These are phyloP conservation scores for Naganishia sp. DNA, from an alignment of 1,284 basidiomycete genomes.

Conservation along the genomic window DNA sequence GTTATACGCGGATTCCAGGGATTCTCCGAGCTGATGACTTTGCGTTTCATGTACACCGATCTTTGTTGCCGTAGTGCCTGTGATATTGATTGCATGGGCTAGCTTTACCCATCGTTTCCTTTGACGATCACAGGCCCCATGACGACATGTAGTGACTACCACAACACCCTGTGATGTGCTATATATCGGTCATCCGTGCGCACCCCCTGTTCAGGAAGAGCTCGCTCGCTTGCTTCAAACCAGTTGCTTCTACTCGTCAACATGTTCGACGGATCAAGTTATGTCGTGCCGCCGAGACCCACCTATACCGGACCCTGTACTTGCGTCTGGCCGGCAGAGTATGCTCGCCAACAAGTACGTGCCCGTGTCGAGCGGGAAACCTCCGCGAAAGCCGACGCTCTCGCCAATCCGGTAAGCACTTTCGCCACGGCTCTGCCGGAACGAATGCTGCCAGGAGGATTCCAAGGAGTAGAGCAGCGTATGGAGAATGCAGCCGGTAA, in stretches of 20 bases:
- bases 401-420: constrained; percentile 14
- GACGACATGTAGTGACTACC: background rate
- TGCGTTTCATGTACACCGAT: background rate
- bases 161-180: no score
- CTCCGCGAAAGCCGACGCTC: constrained; percentile 20
- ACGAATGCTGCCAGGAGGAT: constrained; percentile 13
- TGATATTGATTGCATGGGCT: no score
- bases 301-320: constrained; percentile 25
- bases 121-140: background rate
- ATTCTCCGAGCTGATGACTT: no score
- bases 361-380: constrained; percentile 11
- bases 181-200: no score
- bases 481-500: constrained; percentile 15
- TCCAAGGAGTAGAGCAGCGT: constrained; percentile 19
- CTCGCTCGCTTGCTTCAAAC: background rate
- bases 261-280: constrained; percentile 14
- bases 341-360: constrained; percentile 20
- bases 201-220: background rate
- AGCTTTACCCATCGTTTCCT: no score
- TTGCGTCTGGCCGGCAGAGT: constrained; percentile 23
- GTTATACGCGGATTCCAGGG: no score
- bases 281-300: constrained; percentile 24
- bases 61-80: no score
- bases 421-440: constrained; percentile 13
- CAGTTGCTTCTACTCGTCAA: background rate